A percentile compares a stretch with the other conserved stretches of the same genome.
These are phyloP conservation scores for Leptographium radiaticola DNA, from an alignment of 2,329 filamentous ascomycete species.

Conservation along the genomic window DNA sequence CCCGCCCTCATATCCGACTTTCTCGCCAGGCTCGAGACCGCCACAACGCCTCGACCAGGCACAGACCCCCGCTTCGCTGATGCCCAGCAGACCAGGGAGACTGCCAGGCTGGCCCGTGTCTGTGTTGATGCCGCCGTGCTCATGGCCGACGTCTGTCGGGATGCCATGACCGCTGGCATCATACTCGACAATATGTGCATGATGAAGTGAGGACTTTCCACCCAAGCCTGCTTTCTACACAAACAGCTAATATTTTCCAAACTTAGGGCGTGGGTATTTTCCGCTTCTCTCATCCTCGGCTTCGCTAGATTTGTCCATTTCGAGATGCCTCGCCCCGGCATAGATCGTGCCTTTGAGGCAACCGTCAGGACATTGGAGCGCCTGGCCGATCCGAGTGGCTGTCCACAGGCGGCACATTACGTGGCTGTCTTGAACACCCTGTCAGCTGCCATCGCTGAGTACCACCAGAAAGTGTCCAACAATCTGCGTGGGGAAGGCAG, in stretches of 20 bases:
- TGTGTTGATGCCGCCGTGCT: conserved; percentile 10
- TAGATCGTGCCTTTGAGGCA: not conserved
- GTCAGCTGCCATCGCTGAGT: conserved; percentile 8
- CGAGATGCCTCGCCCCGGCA: not conserved
- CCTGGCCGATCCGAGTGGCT: conserved; percentile 8
- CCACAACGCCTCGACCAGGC: not conserved
- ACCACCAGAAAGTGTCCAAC: not conserved
- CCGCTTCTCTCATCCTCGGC: not conserved
- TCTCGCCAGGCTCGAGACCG: conserved; percentile 4
- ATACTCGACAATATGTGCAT: conserved; percentile 8
- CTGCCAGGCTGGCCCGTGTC: conserved; percentile 7
- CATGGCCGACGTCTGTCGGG: conserved; percentile 10
- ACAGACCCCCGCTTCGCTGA: too few species aligned
- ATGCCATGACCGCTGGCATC: conserved; percentile 6
- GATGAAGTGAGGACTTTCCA: not conserved
- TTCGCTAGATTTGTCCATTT: not conserved
- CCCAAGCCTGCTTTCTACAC: too few species aligned
- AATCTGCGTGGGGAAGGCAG: not conserved
- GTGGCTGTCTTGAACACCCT: conserved; percentile 6
- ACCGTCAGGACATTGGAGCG: conserved; percentile 1
- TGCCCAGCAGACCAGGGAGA: not conserved
- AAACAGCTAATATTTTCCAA: too few species aligned
- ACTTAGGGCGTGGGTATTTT: not conserved
- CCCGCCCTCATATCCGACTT: conserved; percentile 9
- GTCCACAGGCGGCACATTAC: conserved; percentile 11